Percentiles rank a stretch among this genome's conserved stretches.
phyloP scores from a whole-genome alignment of 805 yeast species.

The Kodamaea neixiangensis region DNA sequence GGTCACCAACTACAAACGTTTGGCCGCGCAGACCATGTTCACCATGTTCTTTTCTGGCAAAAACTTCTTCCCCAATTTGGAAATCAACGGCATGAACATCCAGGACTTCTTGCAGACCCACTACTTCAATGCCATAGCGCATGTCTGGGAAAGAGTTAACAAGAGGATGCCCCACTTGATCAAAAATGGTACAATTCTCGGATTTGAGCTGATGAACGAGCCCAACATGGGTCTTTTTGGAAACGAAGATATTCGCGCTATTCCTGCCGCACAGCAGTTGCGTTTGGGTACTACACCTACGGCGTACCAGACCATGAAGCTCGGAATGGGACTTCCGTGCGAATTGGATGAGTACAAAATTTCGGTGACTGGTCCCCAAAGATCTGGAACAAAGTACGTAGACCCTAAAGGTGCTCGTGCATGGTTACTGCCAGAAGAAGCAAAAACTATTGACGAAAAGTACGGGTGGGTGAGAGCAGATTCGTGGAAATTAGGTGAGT shows the following conservation, averaged over 20 bases:
- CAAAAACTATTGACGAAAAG: slow-evolving; percentile 48
- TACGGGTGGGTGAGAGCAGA: slow-evolving; percentile 71
- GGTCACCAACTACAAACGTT: slow-evolving; percentile 81
- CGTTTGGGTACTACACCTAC: slow-evolving; percentile 84
- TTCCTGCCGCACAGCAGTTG: slow-evolving; percentile 66
- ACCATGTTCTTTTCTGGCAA: slow-evolving; percentile 82
- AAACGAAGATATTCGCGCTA: slow-evolving; percentile 48
- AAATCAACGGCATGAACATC: slow-evolving; percentile 69
- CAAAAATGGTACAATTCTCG: slow-evolving; percentile 56
- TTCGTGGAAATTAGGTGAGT: slow-evolving; percentile 70
- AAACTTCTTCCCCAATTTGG: slow-evolving; percentile 72
- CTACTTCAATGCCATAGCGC: slow-evolving; percentile 53
- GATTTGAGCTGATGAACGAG: slow-evolving; percentile 83
- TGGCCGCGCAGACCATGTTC: slow-evolving; percentile 81
- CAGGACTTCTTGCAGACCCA: slow-evolving; percentile 74
- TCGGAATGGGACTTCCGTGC: slow-evolving; percentile 77
- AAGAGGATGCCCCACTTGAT: slow-evolving; percentile 34
- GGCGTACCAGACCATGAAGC: slow-evolving; percentile 64
- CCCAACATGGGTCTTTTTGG: slow-evolving; percentile 81
- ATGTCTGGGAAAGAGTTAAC: slow-evolving; percentile 34
- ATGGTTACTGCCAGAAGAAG: slow-evolving; percentile 61
- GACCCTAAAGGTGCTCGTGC: slow-evolving; percentile 69
- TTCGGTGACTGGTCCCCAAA: slow-evolving; percentile 74
- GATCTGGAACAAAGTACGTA: slow-evolving; percentile 53
- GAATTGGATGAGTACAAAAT: slow-evolving; percentile 71